These are phyloP conservation scores for Bifiguratus adelaidae DNA, from an alignment of 192 early-diverging fungal species.

Conservation along the genomic window DNA sequence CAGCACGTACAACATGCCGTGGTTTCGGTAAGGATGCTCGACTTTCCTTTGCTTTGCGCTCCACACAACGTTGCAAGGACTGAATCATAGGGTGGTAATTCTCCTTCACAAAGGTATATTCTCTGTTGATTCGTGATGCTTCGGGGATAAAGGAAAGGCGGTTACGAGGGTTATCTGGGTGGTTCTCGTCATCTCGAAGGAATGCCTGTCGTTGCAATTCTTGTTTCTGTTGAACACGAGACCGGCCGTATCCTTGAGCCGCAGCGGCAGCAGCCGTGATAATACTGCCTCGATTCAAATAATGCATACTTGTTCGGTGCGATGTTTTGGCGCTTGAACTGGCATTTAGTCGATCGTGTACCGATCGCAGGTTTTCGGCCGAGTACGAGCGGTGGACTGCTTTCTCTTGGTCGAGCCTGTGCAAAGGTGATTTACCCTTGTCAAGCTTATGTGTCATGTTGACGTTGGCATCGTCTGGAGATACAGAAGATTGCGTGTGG, in stretches of 20 bases:
- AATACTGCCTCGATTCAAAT: not conserved
- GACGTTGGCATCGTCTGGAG: too few relatives aligned
- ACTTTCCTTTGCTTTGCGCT: not conserved
- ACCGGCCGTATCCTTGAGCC: slow-evolving; percentile 7
- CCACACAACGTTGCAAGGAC: slow-evolving; percentile 12
- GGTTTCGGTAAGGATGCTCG: not conserved
- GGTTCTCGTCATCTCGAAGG: slow-evolving; percentile 25
- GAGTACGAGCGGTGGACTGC: too few relatives aligned
- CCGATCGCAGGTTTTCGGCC: too few relatives aligned
- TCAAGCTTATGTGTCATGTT: too few relatives aligned
- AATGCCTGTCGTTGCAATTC: slow-evolving; percentile 26
- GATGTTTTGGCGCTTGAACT: too few relatives aligned
- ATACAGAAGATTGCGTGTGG: too few relatives aligned
- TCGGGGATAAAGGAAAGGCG: slow-evolving; percentile 26
- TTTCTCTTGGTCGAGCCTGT: too few relatives aligned
- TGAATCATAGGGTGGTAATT: slow-evolving; percentile 26
- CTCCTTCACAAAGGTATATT: slow-evolving; percentile 18
- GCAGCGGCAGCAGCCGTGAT: not conserved
- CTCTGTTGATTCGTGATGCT: slow-evolving; percentile 26
- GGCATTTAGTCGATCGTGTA: too few relatives aligned
- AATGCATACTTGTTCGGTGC: too few relatives aligned
- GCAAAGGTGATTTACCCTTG: too few relatives aligned
- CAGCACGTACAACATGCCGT: not conserved
- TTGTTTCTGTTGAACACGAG: slow-evolving; percentile 32
- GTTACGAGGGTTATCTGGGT: slow-evolving; percentile 25